Evolutionary conservation across 2,329 filamentous ascomycete species (phyloP), one percentile per base, ranked within the genome.

Genomic region (Phaeosphaeriaceae sp.): DNA sequence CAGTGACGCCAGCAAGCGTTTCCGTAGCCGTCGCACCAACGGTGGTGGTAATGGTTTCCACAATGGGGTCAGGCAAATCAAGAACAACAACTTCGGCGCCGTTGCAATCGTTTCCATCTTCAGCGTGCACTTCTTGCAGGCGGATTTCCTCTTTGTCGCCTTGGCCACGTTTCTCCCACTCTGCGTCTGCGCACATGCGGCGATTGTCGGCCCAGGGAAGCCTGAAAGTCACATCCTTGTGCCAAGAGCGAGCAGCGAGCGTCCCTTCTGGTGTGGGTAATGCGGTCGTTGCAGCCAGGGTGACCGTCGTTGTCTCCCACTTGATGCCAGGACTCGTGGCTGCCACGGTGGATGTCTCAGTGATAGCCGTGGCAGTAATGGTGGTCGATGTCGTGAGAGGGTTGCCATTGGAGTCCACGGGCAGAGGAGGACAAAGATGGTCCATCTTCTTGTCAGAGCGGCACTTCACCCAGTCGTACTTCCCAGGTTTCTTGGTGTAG

Each of bases 121-220:
- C 44, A 17, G 60, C 10, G 11, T 58, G 31, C 10, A 27, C 24
- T 24, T 63, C 48, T 25, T 68, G 58, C 7, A 71, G 52, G 19
- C 62, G 58, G 27, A 71, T 51, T 22, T 66, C 64, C 2, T 45
- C 22, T 2, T 58, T 33, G 4, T 19, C n/a, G n/a, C n/a, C 13
- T 31, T 63, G 57, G 36, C 65, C 62, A 11, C 60, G 60, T 41
- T 67, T 64, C 54, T 70, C 63, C 69, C 69, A 72, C 47, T 69
- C 61, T 7, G 67, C 66, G 13, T 64, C 54, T 24, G 61, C 63
- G 31, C 69, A 71, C 17, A 66, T 40, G 0, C 21, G 17, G 15
- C 22, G 41, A 2, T 19, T 52, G 1, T 49, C 20, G 1, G 51
- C 17, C 41, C 56, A 70, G 3, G 69, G 69, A 19, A 68, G 57